These are phyloP conservation scores for Karstenula rhodostoma DNA, from an alignment of 2,329 filamentous ascomycete species.

Conservation along the genomic window DNA sequence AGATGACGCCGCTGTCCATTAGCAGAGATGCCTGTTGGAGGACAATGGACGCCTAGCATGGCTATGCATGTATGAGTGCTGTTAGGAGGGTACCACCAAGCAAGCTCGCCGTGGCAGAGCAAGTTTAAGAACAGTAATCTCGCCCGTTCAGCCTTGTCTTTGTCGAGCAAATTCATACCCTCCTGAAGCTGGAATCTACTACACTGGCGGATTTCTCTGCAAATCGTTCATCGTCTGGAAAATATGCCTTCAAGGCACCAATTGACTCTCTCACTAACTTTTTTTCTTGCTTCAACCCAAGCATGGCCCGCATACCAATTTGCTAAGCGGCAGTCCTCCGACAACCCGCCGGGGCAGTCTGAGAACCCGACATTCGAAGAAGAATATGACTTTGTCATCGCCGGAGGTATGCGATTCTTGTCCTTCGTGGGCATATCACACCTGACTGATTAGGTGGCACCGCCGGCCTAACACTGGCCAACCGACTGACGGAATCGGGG, in stretches of 20 bases:
- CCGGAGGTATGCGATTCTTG: slow-evolving; percentile 15
- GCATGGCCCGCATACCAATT: slow-evolving; percentile 11
- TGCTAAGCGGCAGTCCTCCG: slow-evolving; percentile 5
- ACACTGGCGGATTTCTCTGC: background rate
- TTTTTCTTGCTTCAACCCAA: background rate
- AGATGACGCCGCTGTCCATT: background rate
- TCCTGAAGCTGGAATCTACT: background rate
- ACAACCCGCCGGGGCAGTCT: slow-evolving; percentile 7
- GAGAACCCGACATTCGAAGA: slow-evolving; percentile 18
- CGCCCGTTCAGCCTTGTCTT: background rate
- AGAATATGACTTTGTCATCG: slow-evolving; percentile 23
- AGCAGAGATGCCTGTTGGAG: background rate
- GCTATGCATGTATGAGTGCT: background rate
- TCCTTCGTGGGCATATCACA: background rate
- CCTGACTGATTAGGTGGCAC: slow-evolving; percentile 27
- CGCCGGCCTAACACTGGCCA: slow-evolving; percentile 33
- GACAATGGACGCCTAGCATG: background rate
- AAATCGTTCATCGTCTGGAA: background rate
- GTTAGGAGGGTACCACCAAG: background rate
- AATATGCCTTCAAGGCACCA: background rate
- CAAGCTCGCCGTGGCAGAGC: background rate
- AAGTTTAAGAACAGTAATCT: background rate
- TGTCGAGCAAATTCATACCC: background rate
- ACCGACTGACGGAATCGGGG: slow-evolving; percentile 27
- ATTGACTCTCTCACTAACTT: background rate